Percentiles rank a stretch among this genome's conserved stretches.
Conservation (phyloP, 176 grass and related monocot species). For the Lolium multiflorum region DNA sequence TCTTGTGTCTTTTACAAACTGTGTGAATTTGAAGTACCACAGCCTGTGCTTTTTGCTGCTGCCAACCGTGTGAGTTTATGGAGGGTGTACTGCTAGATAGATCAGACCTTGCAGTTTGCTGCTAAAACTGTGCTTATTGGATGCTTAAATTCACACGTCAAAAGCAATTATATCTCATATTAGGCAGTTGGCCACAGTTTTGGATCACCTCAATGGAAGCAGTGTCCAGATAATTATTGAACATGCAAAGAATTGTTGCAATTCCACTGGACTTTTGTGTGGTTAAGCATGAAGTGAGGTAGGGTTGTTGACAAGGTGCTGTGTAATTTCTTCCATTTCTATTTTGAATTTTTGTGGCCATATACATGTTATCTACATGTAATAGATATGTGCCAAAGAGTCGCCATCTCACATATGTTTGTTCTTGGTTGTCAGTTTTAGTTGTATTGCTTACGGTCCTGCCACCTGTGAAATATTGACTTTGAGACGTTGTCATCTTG, state of each 20-base stretch:
- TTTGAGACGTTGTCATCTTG: not conserved
- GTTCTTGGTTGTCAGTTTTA: conserved; percentile 19
- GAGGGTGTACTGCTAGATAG: conserved; percentile 4
- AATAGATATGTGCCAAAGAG: conserved; percentile 6
- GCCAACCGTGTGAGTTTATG: not conserved
- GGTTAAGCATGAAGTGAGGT: conserved; percentile 22
- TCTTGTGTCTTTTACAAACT: not conserved
- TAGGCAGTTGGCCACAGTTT: conserved; percentile 6
- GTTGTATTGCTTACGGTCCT: conserved; percentile 8
- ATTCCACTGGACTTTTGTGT: not conserved
- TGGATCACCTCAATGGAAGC: not conserved
- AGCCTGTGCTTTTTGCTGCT: not conserved
- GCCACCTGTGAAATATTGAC: conserved; percentile 28
- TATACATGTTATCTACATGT: conserved; percentile 29
- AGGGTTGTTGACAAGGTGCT: not conserved
- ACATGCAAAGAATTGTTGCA: not conserved
- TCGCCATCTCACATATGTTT: conserved; percentile 21
- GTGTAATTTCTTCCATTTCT: conserved; percentile 10
- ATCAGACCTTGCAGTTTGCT: not conserved
- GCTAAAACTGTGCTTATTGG: not conserved
- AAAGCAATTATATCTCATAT: too few species aligned
- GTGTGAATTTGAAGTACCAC: not conserved
- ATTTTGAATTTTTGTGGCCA: conserved; percentile 40
- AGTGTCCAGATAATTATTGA: conserved; percentile 29
- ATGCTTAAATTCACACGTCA: not conserved